Percentiles rank a stretch among this genome's conserved stretches.
These are phyloP conservation scores for Curvularia sp. DNA, from an alignment of 2,329 filamentous ascomycete species.

Conservation along the genomic window DNA sequence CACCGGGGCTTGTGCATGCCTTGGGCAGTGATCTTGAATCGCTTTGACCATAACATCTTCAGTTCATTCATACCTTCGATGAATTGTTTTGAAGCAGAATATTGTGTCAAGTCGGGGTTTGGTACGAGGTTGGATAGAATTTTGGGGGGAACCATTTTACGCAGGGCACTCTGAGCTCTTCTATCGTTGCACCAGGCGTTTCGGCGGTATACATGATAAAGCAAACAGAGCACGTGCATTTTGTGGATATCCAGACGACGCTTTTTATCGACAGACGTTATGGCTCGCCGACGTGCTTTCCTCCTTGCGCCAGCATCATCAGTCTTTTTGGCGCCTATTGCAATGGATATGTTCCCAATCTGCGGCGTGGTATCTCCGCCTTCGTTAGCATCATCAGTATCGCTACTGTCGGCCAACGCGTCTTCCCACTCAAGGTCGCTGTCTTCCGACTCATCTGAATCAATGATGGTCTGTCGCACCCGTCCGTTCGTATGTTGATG, in stretches of 20 bases:
- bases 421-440: conserved; percentile 71
- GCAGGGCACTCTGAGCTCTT: conserved; percentile 64
- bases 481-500: conserved; percentile 11
- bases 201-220: conserved; percentile 76
- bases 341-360: conserved; percentile 51
- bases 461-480: conserved; percentile 51
- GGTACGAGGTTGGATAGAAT: conserved; percentile 73
- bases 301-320: conserved; percentile 43
- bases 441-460: conserved; percentile 63
- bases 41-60: conserved; percentile 69
- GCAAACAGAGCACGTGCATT: conserved; percentile 79
- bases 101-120: conserved; percentile 71
- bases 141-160: conserved; percentile 68
- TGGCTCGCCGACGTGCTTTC: conserved; percentile 57
- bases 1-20: conserved; percentile 63
- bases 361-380: conserved; percentile 39
- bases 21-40: conserved; percentile 71
- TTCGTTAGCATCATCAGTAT: conserved; percentile 34
- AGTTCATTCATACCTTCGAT: conserved; percentile 78
- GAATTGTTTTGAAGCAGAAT: conserved; percentile 76
- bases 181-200: conserved; percentile 90
- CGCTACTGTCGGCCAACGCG: conserved; percentile 40
- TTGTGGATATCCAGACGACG: conserved; percentile 81
- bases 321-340: conserved; percentile 46
- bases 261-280: conserved; percentile 64